Conservation (phyloP, 148 eudicot genomes). For the Tetragonia tetragonoides region DNA sequence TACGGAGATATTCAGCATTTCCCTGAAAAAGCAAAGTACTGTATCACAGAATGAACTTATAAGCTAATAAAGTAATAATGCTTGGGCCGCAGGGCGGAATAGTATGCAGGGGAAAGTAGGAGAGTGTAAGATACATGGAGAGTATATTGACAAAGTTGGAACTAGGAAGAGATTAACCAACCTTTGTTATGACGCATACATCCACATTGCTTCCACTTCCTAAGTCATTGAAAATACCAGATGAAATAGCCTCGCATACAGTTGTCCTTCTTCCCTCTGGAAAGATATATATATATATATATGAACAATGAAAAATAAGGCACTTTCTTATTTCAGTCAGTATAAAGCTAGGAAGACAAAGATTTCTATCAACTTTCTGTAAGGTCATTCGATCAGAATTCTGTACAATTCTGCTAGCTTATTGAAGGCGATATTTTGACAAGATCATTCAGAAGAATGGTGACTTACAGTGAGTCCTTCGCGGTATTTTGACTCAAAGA, state of each 20-base stretch:
- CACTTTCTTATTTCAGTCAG: not conserved
- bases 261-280: conserved; percentile 86
- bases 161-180: conserved; percentile 26
- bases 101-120: not conserved
- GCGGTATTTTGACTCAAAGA: conserved; percentile 72
- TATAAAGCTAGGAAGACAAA: not conserved
- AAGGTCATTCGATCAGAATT: not conserved
- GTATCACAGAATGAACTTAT: conserved; percentile 6
- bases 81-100: not conserved
- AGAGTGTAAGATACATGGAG: not conserved
- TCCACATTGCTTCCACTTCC: conserved; percentile 99
- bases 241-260: conserved; percentile 75
- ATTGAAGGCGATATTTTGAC: not conserved
- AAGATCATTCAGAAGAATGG: not conserved
- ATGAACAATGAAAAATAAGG: not conserved
- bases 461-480: conserved; percentile 88
- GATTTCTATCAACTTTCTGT: too few relatives aligned
- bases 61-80: too few relatives aligned
- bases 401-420: too few relatives aligned
- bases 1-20: conserved; percentile 75
- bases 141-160: not conserved
- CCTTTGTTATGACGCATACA: conserved; percentile 87
- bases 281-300: too few relatives aligned
- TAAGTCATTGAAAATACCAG: conserved; percentile 89
- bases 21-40: conserved; percentile 49